Evolutionary conservation across 2,329 filamentous ascomycete genomes (phyloP).

Genomic region (Pyrenophora seminiperda): DNA sequence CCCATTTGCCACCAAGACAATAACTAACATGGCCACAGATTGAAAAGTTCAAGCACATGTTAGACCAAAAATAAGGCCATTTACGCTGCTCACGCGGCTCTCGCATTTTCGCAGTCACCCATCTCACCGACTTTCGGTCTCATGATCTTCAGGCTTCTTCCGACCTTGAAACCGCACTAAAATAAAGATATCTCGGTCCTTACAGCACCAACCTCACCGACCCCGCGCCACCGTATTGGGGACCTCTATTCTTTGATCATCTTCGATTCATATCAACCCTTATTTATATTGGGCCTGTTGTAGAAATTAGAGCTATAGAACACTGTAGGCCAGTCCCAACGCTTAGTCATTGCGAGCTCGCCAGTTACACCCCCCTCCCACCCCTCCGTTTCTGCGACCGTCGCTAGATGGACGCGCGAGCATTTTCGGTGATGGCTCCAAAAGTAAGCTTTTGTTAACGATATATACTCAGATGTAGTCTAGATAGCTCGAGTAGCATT

Average conservation of each 20-base stretch:
- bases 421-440: slow-evolving; percentile 1
- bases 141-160: background rate
- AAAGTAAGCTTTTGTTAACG: background rate
- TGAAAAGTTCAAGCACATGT: slow-evolving; percentile 61
- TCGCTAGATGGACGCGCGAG: slow-evolving; percentile 4
- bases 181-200: slow-evolving; percentile 4
- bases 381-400: slow-evolving; percentile 10
- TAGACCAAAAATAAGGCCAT: slow-evolving; percentile 33
- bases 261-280: background rate
- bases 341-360: slow-evolving; percentile 3
- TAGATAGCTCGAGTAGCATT: slow-evolving; percentile 11
- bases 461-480: slow-evolving; percentile 2
- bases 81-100: background rate
- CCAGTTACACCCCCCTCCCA: slow-evolving; percentile 10
- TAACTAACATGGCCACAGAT: slow-evolving; percentile 45
- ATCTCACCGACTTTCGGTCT: background rate
- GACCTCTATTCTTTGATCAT: slow-evolving; percentile 1
- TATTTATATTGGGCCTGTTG: background rate
- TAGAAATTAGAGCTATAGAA: no score
- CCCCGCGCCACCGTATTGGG: background rate
- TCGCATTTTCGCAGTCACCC: background rate
- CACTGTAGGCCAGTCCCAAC: background rate
- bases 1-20: slow-evolving; percentile 9
- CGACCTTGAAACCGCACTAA: slow-evolving; percentile 7
- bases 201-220: slow-evolving; percentile 4